phyloP scores from a whole-genome alignment of 371 early-diverging fungal species.

The Mucor mucedo region DNA sequence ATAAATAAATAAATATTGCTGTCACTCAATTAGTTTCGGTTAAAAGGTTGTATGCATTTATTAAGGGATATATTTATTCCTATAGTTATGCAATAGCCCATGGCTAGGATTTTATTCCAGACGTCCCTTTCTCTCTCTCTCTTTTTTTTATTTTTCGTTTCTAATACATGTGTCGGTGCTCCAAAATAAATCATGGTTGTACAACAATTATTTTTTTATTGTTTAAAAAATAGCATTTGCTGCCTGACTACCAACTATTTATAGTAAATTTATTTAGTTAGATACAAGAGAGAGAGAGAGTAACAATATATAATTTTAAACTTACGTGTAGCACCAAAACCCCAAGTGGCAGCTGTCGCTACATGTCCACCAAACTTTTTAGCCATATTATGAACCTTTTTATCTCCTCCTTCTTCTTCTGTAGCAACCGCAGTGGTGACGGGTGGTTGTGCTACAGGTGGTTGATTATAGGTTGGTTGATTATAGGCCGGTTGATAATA shows the following conservation, averaged over 20 bases:
- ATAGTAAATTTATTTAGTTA: background rate
- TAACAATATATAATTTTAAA: background rate
- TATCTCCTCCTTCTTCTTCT: slow-evolving; percentile 27
- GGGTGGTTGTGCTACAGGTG: slow-evolving; percentile 8
- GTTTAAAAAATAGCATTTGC: slow-evolving; percentile 46
- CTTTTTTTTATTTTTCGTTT: background rate
- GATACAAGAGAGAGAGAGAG: background rate
- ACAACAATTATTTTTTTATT: background rate
- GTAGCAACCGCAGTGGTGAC: slow-evolving; percentile 1
- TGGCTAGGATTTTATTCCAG: background rate
- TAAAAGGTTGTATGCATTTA: slow-evolving; percentile 3
- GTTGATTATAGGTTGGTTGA: slow-evolving; percentile 5
- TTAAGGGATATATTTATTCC: slow-evolving; percentile 1
- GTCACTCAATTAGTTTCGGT: background rate
- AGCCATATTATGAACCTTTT: slow-evolving; percentile 41
- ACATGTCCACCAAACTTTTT: slow-evolving; percentile 51
- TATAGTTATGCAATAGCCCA: background rate
- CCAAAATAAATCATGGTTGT: background rate
- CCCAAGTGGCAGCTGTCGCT: slow-evolving; percentile 50
- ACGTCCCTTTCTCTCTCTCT: background rate
- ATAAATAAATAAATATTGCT: slow-evolving; percentile 4
- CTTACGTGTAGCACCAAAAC: slow-evolving; percentile 55
- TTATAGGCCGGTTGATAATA: slow-evolving; percentile 20
- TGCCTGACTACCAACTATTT: slow-evolving; percentile 45
- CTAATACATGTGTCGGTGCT: background rate